These are phyloP conservation scores for Hymenoscyphus linearis DNA, from an alignment of 2,329 filamentous ascomycete genomes.

Conservation along the genomic window DNA sequence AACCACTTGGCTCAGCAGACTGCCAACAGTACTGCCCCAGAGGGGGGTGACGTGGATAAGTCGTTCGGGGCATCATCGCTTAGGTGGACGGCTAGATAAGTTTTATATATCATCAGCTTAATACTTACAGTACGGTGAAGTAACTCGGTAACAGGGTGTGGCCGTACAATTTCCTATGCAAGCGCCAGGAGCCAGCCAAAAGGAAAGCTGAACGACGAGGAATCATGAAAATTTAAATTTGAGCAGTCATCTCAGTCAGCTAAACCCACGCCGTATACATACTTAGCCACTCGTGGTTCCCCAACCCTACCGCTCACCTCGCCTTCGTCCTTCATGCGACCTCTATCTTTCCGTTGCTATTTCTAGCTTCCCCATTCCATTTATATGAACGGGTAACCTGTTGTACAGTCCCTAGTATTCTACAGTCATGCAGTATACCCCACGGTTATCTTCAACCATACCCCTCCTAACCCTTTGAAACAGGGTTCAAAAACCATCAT, in stretches of 20 bases:
- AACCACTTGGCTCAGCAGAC: neutral
- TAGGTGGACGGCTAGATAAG: neutral
- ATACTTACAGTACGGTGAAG: neutral
- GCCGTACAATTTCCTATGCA: constrained; percentile 1
- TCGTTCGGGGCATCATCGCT: neutral
- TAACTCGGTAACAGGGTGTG: neutral
- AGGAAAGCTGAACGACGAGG: neutral
- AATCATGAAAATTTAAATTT: neutral
- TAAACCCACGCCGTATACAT: neutral
- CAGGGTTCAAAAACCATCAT: neutral
- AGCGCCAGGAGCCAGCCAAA: neutral
- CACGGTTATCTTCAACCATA: neutral
- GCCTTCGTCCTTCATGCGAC: neutral
- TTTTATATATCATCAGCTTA: neutral
- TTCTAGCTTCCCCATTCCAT: neutral
- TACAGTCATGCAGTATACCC: neutral
- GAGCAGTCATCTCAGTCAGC: neutral
- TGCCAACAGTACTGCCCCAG: neutral
- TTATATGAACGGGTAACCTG: neutral
- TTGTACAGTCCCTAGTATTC: too few species aligned
- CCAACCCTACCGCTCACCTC: neutral
- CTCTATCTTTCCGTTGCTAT: neutral
- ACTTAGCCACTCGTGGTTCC: neutral
- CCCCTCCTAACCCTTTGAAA: neutral
- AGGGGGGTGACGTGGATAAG: neutral